Conservation (phyloP, 805 yeast species). For the Candida arabinofermentans region DNA sequence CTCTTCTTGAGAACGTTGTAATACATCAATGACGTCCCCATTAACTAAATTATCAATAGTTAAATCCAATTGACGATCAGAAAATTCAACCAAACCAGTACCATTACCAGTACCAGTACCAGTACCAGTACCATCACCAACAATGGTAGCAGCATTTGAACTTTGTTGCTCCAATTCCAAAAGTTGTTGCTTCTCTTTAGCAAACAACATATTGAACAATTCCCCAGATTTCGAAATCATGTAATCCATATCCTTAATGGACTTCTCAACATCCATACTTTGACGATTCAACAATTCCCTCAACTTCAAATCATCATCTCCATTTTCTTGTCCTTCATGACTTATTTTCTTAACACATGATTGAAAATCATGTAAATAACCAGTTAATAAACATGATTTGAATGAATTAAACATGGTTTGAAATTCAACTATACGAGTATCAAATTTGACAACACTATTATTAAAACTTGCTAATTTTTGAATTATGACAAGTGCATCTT, state of each 20-base stretch:
- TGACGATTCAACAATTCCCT: no score
- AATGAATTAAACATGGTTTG: not conserved
- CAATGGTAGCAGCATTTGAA: no score
- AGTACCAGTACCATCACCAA: not conserved
- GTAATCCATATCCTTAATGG: not conserved
- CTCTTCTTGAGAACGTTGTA: conserved; percentile 21
- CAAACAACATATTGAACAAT: not conserved
- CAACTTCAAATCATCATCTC: no score
- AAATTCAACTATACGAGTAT: conserved; percentile 1
- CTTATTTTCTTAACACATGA: no score
- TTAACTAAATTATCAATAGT: conserved; percentile 19
- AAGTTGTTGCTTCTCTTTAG: not conserved
- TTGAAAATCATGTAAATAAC: conserved; percentile 3
- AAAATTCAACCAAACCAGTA: no score
- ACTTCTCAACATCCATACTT: not conserved
- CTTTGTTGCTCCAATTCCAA: not conserved
- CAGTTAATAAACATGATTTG: conserved; percentile 5
- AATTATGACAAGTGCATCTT: conserved; percentile 13
- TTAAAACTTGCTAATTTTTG: conserved; percentile 9
- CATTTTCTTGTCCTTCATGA: no score
- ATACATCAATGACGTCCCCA: conserved; percentile 18
- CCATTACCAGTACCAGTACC: not conserved
- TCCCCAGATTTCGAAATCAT: not conserved
- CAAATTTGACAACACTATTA: conserved; percentile 3
- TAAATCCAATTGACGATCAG: conserved; percentile 1